Evolutionary conservation across 2,329 filamentous ascomycete genomes (phyloP), one percentile per base, ranked within the genome.

Genomic region (Aspergillus tanneri): DNA sequence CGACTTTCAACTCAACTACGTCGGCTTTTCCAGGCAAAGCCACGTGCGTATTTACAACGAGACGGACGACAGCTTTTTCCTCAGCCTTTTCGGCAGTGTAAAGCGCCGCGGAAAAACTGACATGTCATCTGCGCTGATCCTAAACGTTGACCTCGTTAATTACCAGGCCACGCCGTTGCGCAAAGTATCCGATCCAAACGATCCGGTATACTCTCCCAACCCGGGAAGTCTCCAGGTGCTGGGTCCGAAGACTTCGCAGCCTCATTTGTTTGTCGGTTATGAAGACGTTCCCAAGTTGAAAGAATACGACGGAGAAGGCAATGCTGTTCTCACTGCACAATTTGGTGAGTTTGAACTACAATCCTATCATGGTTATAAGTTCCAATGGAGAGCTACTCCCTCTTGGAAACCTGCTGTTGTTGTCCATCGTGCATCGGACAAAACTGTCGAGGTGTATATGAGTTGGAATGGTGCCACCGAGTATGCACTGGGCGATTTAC

Each of bases 391-490:
- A 36, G 65, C 64, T 6, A 66, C 59, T 1, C 65, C 65, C 0
- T 62, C 58, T 54, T 65, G 60, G 54, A 28, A 52, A 35, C 65
- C 64, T 10, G 50, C 49, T 10, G 28, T 62, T 3, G 53, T 60
- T 3, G 50, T 59, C 4, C 28, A 43, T 21, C 52, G 47, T 12
- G 54, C 46, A 30, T 43, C 48, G 8, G 43, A 56, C 21, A 42
- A 49, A 11, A 45, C 47, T 2, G 63, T 60, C 0, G 36, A 46
- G 11, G 48, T 69, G 12, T 62, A 64, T 47, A 70, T 71, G 63
- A 71, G 68, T 56, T 70, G 67, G 68, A 68, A 67, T 39, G 67
- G 67, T 8, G 68, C 67, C 4, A 70, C 67, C 0, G 69, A 69
- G 48, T 62, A 69, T 41, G 57, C 61, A 55, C 36, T 71, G 70